These are phyloP conservation scores for Aspergillus nomiae DNA, from an alignment of 2,329 filamentous ascomycete genomes.

Conservation along the genomic window DNA sequence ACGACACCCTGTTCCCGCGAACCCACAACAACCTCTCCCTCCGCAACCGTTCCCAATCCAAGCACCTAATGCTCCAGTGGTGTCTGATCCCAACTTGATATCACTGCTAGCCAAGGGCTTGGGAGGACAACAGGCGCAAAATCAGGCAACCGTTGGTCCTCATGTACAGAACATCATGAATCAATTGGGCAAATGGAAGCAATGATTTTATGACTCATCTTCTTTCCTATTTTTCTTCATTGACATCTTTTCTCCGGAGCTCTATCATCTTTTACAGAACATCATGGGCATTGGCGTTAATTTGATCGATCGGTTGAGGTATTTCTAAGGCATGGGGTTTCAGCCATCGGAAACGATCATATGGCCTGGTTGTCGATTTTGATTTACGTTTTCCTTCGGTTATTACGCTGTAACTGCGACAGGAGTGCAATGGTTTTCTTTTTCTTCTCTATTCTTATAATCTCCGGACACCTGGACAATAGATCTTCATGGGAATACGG, in stretches of 20 bases:
- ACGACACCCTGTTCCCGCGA: slow-evolving; percentile 37
- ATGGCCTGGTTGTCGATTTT: slow-evolving; percentile 15
- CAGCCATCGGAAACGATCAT: slow-evolving; percentile 9
- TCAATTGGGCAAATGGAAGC: slow-evolving; percentile 50
- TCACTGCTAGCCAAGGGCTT: slow-evolving; percentile 42
- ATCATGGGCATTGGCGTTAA: slow-evolving; percentile 21
- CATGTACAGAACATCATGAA: slow-evolving; percentile 53
- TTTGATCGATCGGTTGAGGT: slow-evolving; percentile 19
- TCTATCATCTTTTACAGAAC: slow-evolving; percentile 11
- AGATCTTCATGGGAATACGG: slow-evolving; percentile 9
- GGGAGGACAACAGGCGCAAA: slow-evolving; percentile 37
- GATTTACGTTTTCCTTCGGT: slow-evolving; percentile 6
- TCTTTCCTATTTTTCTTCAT: slow-evolving; percentile 22
- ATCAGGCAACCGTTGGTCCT: slow-evolving; percentile 33
- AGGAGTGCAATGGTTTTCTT: slow-evolving; percentile 11
- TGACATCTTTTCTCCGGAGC: slow-evolving; percentile 11
- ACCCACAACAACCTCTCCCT: slow-evolving; percentile 30
- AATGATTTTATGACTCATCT: slow-evolving; percentile 36
- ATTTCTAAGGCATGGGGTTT: slow-evolving; percentile 7
- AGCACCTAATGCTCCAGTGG: slow-evolving; percentile 28
- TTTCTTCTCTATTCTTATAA: slow-evolving; percentile 1
- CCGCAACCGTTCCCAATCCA: slow-evolving; percentile 35
- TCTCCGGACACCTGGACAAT: slow-evolving; percentile 7
- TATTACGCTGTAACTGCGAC: slow-evolving; percentile 11
- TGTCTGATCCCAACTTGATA: slow-evolving; percentile 40